These are phyloP conservation scores for Ehretia macrophylla DNA, from an alignment of 257 asterid genomes.

Conservation along the genomic window DNA sequence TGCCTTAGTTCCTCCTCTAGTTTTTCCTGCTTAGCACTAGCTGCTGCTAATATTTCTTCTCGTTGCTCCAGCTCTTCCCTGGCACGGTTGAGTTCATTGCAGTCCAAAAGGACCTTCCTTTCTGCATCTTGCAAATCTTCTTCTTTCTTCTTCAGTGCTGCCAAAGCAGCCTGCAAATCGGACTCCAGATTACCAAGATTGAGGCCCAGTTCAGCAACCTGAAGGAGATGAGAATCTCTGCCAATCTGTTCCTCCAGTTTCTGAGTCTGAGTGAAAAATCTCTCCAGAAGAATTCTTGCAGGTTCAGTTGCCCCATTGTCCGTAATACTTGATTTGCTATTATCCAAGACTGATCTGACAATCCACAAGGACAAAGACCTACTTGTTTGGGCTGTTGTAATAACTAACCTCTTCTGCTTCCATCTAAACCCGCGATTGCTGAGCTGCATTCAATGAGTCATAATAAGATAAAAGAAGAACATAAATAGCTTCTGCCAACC, in stretches of 20 bases:
- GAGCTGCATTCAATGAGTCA: constrained; percentile 35
- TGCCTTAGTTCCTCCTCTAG: constrained; percentile 63
- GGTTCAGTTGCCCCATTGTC: constrained; percentile 62
- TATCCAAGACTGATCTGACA: constrained; percentile 50
- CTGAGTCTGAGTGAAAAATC: constrained; percentile 73
- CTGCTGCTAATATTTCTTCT: constrained; percentile 44
- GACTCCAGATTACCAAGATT: constrained; percentile 56
- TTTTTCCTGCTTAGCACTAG: constrained; percentile 50
- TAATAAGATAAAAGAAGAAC: not conserved
- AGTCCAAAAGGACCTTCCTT: constrained; percentile 45
- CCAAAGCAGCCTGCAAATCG: constrained; percentile 60
- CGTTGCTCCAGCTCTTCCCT: constrained; percentile 52
- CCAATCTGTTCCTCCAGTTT: constrained; percentile 76
- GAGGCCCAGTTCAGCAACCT: constrained; percentile 44
- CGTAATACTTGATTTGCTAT: constrained; percentile 47
- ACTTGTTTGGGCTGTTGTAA: constrained; percentile 26
- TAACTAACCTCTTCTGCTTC: constrained; percentile 38
- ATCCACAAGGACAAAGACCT: constrained; percentile 28
- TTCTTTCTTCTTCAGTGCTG: constrained; percentile 72
- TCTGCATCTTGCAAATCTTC: constrained; percentile 75
- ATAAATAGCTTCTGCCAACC: not conserved
- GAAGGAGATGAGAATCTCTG: constrained; percentile 51
- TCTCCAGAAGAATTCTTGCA: constrained; percentile 71
- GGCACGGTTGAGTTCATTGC: constrained; percentile 41
- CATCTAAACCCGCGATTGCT: constrained; percentile 24